Conservation (phyloP, 176 grass and related monocot species). For the Tillandsia fasciculata region DNA sequence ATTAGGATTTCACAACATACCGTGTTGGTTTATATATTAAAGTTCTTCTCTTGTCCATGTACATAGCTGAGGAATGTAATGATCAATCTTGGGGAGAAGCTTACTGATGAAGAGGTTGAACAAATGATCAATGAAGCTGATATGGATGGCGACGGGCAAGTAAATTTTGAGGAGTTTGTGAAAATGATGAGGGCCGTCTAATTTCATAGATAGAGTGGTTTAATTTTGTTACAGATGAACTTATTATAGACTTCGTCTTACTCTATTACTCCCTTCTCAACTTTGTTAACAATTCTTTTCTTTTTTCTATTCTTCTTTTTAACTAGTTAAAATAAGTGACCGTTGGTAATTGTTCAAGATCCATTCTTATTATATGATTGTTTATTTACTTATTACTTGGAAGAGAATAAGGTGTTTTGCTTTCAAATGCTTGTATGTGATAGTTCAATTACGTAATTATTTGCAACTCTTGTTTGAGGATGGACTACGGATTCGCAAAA, state of each 20-base stretch:
- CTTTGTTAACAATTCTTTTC: not conserved
- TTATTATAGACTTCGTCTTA: not conserved
- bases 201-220: not conserved
- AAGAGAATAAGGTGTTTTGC: no score
- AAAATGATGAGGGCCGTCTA: slow-evolving; percentile 50
- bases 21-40: not conserved
- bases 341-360: no score
- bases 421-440: no score
- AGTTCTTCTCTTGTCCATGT: not conserved
- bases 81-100: slow-evolving; percentile 63
- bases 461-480: no score
- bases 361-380: no score
- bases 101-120: slow-evolving; percentile 48
- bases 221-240: not conserved
- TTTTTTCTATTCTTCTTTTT: not conserved
- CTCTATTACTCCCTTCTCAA: not conserved
- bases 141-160: slow-evolving; percentile 49
- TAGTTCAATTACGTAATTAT: no score
- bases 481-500: no score
- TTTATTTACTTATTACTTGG: no score
- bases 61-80: slow-evolving; percentile 52
- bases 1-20: no score
- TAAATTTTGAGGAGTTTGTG: slow-evolving; percentile 64
- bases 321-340: not conserved
- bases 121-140: slow-evolving; percentile 75